A percentile compares a stretch with the other conserved stretches of the same genome.
These are phyloP conservation scores for Xylaria sp. DNA, from an alignment of 2,329 filamentous ascomycete genomes.

Conservation along the genomic window DNA sequence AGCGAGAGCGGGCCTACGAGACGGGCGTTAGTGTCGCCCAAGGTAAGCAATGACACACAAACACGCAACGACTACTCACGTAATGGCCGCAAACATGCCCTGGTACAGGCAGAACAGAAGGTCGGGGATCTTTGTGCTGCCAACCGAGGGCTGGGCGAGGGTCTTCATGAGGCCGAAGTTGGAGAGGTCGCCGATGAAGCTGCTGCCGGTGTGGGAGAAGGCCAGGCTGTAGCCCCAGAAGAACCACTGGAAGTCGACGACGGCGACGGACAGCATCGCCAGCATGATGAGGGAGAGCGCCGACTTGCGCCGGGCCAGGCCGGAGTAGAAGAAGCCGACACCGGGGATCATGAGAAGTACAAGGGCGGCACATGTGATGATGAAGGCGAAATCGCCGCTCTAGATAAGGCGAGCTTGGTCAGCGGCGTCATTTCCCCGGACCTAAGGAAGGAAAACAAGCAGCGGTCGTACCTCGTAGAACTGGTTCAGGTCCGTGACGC, in stretches of 20 bases:
- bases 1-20: slow-evolving; percentile 54
- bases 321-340: slow-evolving; percentile 93
- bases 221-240: slow-evolving; percentile 91
- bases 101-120: slow-evolving; percentile 84
- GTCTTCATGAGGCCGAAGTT: slow-evolving; percentile 84
- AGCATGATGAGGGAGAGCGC: slow-evolving; percentile 85
- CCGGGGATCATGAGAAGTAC: slow-evolving; percentile 93
- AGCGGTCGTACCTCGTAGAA: slow-evolving; percentile 81
- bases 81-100: slow-evolving; percentile 88
- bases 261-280: slow-evolving; percentile 76
- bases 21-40: neutral
- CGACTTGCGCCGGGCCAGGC: slow-evolving; percentile 85
- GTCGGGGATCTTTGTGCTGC: slow-evolving; percentile 73
- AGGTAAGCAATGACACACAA: neutral
- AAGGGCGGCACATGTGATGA: slow-evolving; percentile 74
- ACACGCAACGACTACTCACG: slow-evolving; percentile 57
- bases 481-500: slow-evolving; percentile 73
- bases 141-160: slow-evolving; percentile 74
- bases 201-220: slow-evolving; percentile 78
- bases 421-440: too few species aligned
- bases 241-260: slow-evolving; percentile 91
- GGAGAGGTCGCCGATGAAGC: slow-evolving; percentile 76
- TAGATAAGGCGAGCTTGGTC: slow-evolving; percentile 38
- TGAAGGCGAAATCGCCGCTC: slow-evolving; percentile 82
- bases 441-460: too few species aligned